phyloP scores from a whole-genome alignment of 331 rosid genomes.

The Quercus tomentella region DNA sequence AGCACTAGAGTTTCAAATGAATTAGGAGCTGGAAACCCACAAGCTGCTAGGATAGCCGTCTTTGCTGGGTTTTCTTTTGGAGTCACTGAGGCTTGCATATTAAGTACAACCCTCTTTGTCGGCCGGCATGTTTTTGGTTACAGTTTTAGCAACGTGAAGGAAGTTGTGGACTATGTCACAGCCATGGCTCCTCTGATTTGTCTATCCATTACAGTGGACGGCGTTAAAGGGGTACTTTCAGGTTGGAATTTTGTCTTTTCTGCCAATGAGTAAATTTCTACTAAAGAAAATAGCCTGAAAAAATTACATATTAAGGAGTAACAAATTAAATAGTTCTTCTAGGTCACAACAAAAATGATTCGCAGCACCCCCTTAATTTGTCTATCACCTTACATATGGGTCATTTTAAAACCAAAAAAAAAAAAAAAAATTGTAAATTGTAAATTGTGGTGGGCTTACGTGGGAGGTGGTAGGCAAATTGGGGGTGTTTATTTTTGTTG shows the following conservation, averaged over 20 bases:
- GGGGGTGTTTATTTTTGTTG: too few relatives aligned
- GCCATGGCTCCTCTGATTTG: constrained; percentile 40
- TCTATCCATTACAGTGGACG: constrained; percentile 21
- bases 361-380: too few relatives aligned
- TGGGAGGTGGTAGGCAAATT: too few relatives aligned
- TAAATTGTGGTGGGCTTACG: too few relatives aligned
- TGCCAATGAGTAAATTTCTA: too few relatives aligned
- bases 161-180: constrained; percentile 37
- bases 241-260: constrained; percentile 8
- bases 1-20: constrained; percentile 25
- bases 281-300: too few relatives aligned
- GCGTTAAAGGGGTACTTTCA: constrained; percentile 28
- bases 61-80: constrained; percentile 23
- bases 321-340: too few relatives aligned
- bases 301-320: too few relatives aligned
- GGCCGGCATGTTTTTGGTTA: constrained; percentile 27
- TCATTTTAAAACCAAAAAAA: too few relatives aligned
- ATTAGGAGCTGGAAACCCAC: constrained; percentile 29
- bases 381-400: too few relatives aligned
- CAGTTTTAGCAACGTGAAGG: constrained; percentile 40
- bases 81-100: constrained; percentile 10
- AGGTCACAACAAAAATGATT: too few relatives aligned
- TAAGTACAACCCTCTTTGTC: constrained; percentile 27
- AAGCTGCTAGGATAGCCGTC: constrained; percentile 29
- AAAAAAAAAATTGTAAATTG: too few relatives aligned